phyloP scores from a whole-genome alignment of 2,329 filamentous ascomycete genomes.

The Sclerotinia borealis region DNA sequence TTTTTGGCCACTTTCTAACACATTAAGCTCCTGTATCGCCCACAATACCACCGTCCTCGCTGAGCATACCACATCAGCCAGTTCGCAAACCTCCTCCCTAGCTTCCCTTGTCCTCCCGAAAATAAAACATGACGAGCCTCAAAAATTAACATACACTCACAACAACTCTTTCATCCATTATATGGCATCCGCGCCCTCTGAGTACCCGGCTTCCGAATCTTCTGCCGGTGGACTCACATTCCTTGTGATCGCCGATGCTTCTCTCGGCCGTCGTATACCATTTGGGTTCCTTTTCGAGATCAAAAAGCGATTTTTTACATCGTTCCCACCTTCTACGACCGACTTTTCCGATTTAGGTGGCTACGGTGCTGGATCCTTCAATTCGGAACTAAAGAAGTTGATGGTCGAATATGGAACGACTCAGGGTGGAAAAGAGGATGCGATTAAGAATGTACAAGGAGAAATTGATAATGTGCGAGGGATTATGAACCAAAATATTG shows the following conservation, averaged over 20 bases:
- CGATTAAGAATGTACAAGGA: slow-evolving; percentile 72
- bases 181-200: slow-evolving; percentile 75
- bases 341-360: slow-evolving; percentile 75
- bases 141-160: slow-evolving; percentile 93
- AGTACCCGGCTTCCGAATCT: slow-evolving; percentile 46
- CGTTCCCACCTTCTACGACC: slow-evolving; percentile 59
- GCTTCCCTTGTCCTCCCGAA: slow-evolving; percentile 93
- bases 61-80: slow-evolving; percentile 84
- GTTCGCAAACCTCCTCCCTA: slow-evolving; percentile 76
- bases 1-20: slow-evolving; percentile 9
- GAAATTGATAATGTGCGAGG: slow-evolving; percentile 91
- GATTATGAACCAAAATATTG: slow-evolving; percentile 95
- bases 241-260: slow-evolving; percentile 77
- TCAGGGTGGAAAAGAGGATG: slow-evolving; percentile 68
- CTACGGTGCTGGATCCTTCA: slow-evolving; percentile 88
- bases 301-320: slow-evolving; percentile 75
- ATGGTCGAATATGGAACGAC: slow-evolving; percentile 84
- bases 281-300: slow-evolving; percentile 91
- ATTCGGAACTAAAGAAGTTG: slow-evolving; percentile 66
- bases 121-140: slow-evolving; percentile 70
- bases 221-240: slow-evolving; percentile 82
- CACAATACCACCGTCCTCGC: slow-evolving; percentile 88
- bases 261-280: slow-evolving; percentile 78
- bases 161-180: slow-evolving; percentile 92
- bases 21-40: slow-evolving; percentile 77